A percentile compares a stretch with the other conserved stretches of the same genome.
phyloP scores from a whole-genome alignment of 768 basidiomycete species.

The Tricholoma bakamatsutake region DNA sequence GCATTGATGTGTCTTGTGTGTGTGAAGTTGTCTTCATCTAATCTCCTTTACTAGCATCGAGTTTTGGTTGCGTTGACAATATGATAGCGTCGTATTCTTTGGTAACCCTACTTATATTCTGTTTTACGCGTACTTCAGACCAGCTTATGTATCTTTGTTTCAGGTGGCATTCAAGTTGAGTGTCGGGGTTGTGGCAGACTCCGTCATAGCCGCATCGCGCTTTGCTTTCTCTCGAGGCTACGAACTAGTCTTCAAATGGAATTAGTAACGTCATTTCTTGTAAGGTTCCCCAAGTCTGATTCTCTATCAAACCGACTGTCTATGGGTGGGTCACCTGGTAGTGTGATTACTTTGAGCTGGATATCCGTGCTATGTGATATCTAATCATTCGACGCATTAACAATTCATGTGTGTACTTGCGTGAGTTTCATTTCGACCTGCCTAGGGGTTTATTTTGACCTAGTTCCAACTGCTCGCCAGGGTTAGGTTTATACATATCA shows the following conservation, averaged over 20 bases:
- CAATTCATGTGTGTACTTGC: not conserved
- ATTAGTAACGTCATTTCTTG: not conserved
- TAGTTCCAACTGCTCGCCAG: not conserved
- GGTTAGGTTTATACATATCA: not conserved
- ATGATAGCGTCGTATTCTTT: too few relatives aligned
- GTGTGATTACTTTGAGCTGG: not conserved
- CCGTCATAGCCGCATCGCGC: slow-evolving; percentile 40
- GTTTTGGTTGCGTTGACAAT: slow-evolving; percentile 4
- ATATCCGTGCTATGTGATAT: not conserved
- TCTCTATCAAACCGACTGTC: slow-evolving; percentile 42
- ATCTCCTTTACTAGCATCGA: slow-evolving; percentile 26
- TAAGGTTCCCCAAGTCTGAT: slow-evolving; percentile 35
- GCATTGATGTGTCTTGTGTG: slow-evolving; percentile 34
- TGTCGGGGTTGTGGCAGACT: slow-evolving; percentile 45
- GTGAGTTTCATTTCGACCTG: not conserved
- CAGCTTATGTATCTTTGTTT: slow-evolving; percentile 46
- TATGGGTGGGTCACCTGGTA: slow-evolving; percentile 36
- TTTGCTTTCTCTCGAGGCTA: slow-evolving; percentile 50
- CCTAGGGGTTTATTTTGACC: not conserved
- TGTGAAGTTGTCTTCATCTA: slow-evolving; percentile 35
- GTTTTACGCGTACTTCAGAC: slow-evolving; percentile 20
- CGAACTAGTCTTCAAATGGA: slow-evolving; percentile 41
- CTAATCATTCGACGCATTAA: not conserved
- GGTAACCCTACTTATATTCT: slow-evolving; percentile 10
- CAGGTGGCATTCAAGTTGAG: slow-evolving; percentile 40